Base-by-base conservation (phyloP, 176 grass and related monocot species). In the Carex cristatella region DNA sequence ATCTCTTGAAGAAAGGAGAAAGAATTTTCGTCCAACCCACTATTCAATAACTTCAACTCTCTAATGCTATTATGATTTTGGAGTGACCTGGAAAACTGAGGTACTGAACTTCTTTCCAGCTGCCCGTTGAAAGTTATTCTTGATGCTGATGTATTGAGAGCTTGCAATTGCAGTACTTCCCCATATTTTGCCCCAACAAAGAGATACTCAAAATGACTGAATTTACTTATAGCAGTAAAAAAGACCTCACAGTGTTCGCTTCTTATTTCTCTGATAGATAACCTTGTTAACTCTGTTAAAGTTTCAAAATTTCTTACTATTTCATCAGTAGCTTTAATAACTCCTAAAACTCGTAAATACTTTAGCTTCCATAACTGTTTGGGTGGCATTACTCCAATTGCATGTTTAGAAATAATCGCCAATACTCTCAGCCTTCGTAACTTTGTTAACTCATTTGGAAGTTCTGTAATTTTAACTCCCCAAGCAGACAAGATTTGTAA, bases 81-180 rank as follows among this genome's bases (percentile, higher is more conserved):
- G 4, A 31, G 28, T 10, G 62, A 65, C 23, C 10, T 65, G 8
- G 27, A 65, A 65, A 65, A 65, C 62, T 65, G 62, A 65, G 63
- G 62, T 28, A 32, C 23, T 32, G 62, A 65, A 10, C 9, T 65
- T 65, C 28, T 65, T 65, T 65, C 62, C 28, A 65, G 0, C 9
- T 4, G 27, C 19, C 23, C 28, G 1, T 1, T 0, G 1, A 65
- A 11, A 0, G 0, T 0, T 30, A 65, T 65, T 4, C 0, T 0
- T 1, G 3, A 27, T 30, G 62, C 62, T 31, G 62, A 65, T 28
- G 62, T 65, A 65, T 31, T 65, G 27, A 65, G 62, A 12, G 9
- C 19, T 65, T 65, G 27, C 3, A 65, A 65, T 32, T 65, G 28
- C 10, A 65, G 62, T 32, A 32, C 27, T 65, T 32, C 62, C 2